A percentile compares a stretch with the other conserved stretches of the same genome.
These are phyloP conservation scores for Pelargonium nanum DNA, from an alignment of 345 rosid genomes.

Conservation along the genomic window DNA sequence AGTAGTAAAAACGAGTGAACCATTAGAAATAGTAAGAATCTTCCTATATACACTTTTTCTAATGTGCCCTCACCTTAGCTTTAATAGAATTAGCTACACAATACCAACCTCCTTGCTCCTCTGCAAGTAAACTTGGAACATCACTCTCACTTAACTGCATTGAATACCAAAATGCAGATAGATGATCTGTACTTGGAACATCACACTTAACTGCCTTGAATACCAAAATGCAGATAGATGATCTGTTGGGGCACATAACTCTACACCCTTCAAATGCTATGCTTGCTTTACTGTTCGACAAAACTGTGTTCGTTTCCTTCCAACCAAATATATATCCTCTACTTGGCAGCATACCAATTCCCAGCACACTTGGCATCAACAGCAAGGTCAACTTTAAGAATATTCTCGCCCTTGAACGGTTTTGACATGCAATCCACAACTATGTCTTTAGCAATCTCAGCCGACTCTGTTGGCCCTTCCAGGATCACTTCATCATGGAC, in stretches of 20 bases:
- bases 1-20: too few species aligned
- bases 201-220: too few species aligned
- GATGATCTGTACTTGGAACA: too few species aligned
- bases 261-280: background rate
- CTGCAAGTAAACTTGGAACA: too few species aligned
- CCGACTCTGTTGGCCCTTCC: conserved; percentile 90
- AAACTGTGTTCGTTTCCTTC: background rate
- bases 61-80: too few species aligned
- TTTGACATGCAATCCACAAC: conserved; percentile 85
- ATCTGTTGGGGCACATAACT: background rate
- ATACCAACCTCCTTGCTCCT: too few species aligned
- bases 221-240: too few species aligned
- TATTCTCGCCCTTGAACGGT: conserved; percentile 65
- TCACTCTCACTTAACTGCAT: too few species aligned
- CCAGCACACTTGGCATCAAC: conserved; percentile 92
- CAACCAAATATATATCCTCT: conserved; percentile 6
- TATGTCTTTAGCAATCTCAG: conserved; percentile 67
- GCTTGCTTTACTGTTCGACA: background rate
- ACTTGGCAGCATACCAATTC: conserved; percentile 88
- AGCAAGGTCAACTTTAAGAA: conserved; percentile 65
- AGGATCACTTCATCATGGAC: conserved; percentile 95
- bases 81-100: too few species aligned
- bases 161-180: too few species aligned
- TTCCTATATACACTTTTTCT: too few species aligned
- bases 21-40: too few species aligned